These are phyloP conservation scores for Lactifluus rugatus DNA, from an alignment of 768 basidiomycete genomes.

Conservation along the genomic window DNA sequence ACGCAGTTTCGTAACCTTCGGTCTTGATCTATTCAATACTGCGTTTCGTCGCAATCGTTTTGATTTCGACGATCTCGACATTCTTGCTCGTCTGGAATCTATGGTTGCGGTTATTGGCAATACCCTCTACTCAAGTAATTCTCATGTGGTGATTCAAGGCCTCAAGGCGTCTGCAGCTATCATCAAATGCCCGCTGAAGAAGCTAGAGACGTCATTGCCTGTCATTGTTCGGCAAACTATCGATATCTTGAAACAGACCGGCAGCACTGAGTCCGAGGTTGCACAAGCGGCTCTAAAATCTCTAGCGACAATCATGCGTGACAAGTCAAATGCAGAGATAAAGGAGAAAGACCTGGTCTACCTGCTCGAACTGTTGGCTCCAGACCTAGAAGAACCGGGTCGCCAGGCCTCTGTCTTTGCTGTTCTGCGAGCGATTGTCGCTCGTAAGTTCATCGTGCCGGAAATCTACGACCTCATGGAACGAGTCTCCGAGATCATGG, in stretches of 20 bases:
- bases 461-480: conserved; percentile 98
- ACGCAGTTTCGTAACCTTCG: conserved; percentile 77
- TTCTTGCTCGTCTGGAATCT: conserved; percentile 75
- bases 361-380: conserved; percentile 74
- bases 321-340: conserved; percentile 68
- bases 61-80: conserved; percentile 64
- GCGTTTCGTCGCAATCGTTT: conserved; percentile 81
- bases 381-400: conserved; percentile 83
- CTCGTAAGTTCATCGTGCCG: conserved; percentile 84
- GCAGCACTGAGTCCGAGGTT: conserved; percentile 83
- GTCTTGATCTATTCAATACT: conserved; percentile 83
- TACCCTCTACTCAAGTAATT: conserved; percentile 76
- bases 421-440: conserved; percentile 82
- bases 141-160: conserved; percentile 62
- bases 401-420: conserved; percentile 83
- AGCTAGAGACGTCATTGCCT: conserved; percentile 64
- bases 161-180: conserved; percentile 76
- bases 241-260: conserved; percentile 69
- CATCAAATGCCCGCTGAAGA: conserved; percentile 72
- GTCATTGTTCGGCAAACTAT: conserved; percentile 80
- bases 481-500: conserved; percentile 80
- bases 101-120: conserved; percentile 86
- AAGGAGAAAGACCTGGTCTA: conserved; percentile 85
- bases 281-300: conserved; percentile 84
- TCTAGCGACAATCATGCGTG: conserved; percentile 82